Base-by-base conservation (phyloP, 2,329 filamentous ascomycete species). In the Paraconiothyrium sp. region DNA sequence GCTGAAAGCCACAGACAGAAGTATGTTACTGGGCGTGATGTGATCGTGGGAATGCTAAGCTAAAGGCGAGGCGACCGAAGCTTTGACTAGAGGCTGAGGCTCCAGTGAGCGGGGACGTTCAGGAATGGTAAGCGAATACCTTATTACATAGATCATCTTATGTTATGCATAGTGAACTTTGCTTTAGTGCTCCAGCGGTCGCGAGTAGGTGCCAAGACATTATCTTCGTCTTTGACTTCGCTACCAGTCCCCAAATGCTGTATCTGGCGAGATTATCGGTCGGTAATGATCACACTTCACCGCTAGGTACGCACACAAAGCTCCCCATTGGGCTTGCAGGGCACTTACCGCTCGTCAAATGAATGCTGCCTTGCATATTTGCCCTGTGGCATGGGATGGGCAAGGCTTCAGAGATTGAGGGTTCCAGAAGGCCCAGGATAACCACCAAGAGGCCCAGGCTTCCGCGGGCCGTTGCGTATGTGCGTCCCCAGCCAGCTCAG, bases 1-100 rank as follows among this genome's bases (percentile, higher is more conserved):
- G 67, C 69, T 73, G 69, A 73, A 61, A 46, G 63, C 50, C 57
- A 62, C 54, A 62, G 60, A 60, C 56, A 50, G 57, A 56, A 43
- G 54, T 51, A 54, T 52, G 34, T 60, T 44, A 41, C 47, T 13
- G 48, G 39, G 39, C 20, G 34, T 32, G 34, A 32, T 43, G 37
- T 37, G 20, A 14, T 50, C 47, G 63, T 41, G 57, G 67, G 62
- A 58, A 55, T 58, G 50, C 58, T 58, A 56, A 41, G 57, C 58
- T 56, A 57, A 34, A 27, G 14, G n/a, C 39, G 39, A 37, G 30
- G 43, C 39, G 39, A 24, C 41, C 20, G 39, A 52, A 58, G 56
- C 48, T 58, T 50, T 30, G 35, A 20, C 34, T 32, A 34, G 41
- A 48, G 43, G 43, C 41, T 47, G 43, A 47, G 16, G 43, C 43